Percentiles rank a stretch among this genome's conserved stretches.
Conservation (phyloP, 495 filamentous ascomycete species). For the Penicillium arizonense region DNA sequence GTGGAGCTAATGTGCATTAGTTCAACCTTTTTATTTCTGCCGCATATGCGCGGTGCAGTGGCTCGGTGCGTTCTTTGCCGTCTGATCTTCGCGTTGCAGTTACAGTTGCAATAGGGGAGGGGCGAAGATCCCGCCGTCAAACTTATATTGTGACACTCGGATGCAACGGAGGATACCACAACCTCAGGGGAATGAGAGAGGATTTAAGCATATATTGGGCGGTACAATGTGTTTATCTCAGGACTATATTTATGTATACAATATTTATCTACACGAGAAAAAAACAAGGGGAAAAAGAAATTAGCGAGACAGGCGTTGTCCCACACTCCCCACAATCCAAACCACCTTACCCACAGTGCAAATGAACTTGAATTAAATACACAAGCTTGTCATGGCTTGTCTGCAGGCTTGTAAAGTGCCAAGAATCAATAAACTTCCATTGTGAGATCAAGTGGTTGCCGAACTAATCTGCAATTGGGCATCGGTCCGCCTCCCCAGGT, state of each 20-base stretch:
- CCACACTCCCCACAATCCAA: conserved; percentile 3
- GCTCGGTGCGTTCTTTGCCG: not conserved
- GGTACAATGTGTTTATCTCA: no score
- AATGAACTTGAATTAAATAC: not conserved
- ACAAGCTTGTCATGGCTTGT: not conserved
- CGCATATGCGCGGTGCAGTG: not conserved
- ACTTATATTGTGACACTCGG: not conserved
- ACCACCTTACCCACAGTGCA: not conserved
- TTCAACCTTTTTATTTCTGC: not conserved
- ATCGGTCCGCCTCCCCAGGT: no score
- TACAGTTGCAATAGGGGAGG: not conserved
- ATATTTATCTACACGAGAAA: not conserved
- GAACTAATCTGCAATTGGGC: no score
- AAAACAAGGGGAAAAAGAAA: not conserved
- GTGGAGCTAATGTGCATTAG: not conserved
- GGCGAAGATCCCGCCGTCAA: conserved; percentile 1
- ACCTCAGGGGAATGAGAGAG: not conserved
- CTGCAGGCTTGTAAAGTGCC: no score
- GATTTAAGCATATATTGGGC: not conserved
- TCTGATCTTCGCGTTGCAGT: conserved; percentile 3
- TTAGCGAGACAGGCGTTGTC: not conserved
- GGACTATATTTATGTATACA: not conserved
- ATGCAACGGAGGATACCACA: not conserved
- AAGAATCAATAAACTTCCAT: no score
- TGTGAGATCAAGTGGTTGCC: no score